phyloP scores from a whole-genome alignment of 768 basidiomycete species.

The Pholiota microspora region DNA sequence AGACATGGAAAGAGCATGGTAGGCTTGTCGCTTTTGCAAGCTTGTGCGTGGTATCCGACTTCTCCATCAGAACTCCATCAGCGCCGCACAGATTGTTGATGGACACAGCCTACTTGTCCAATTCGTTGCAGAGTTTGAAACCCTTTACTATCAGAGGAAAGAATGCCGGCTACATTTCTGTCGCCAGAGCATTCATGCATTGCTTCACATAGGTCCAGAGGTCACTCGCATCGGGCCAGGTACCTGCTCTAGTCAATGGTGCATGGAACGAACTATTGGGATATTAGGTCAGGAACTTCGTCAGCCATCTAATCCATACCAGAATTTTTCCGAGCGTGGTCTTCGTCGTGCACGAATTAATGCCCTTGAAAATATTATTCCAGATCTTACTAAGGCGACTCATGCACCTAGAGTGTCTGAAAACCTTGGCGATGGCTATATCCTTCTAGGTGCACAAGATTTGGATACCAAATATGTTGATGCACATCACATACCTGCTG shows the following conservation, averaged over 20 bases:
- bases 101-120: slow-evolving; percentile 23
- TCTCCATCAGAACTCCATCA: slow-evolving; percentile 23
- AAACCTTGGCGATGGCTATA: no score
- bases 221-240: slow-evolving; percentile 24
- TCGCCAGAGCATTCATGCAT: slow-evolving; percentile 30
- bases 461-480: neutral
- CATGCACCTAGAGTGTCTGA: no score
- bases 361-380: no score
- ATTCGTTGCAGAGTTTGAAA: slow-evolving; percentile 33
- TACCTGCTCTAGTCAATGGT: slow-evolving; percentile 21
- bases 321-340: slow-evolving; percentile 21
- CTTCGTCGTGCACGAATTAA: slow-evolving; percentile 13
- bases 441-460: slow-evolving; percentile 12
- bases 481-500: neutral
- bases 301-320: no score
- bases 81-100: slow-evolving; percentile 12
- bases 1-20: slow-evolving; percentile 37
- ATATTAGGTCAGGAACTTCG: no score
- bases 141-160: slow-evolving; percentile 29
- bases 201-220: slow-evolving; percentile 31
- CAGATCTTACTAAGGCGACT: no score
- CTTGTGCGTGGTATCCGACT: no score
- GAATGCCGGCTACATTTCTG: no score
- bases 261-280: slow-evolving; percentile 31
- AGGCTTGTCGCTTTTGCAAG: no score